These are phyloP conservation scores for Metschnikowia baotianmanensis DNA, from an alignment of 805 yeast genomes.

Conservation along the genomic window DNA sequence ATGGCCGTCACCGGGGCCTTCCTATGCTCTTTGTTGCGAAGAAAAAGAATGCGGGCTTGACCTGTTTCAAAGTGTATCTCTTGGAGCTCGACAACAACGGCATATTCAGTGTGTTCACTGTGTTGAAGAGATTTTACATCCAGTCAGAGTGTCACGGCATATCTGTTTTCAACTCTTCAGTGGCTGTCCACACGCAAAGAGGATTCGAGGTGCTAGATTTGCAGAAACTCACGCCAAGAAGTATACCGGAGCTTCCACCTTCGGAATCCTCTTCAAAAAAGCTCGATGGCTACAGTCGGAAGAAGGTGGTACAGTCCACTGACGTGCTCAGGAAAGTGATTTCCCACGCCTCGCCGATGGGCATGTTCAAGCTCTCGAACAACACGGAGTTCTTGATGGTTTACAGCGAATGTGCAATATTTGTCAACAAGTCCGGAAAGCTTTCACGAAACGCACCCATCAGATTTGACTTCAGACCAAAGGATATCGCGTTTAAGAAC, in stretches of 20 bases:
- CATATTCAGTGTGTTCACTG: conserved; percentile 37
- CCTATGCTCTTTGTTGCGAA: conserved; percentile 57
- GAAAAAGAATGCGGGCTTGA: conserved; percentile 45
- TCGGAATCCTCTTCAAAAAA: conserved; percentile 19
- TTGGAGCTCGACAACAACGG: conserved; percentile 57
- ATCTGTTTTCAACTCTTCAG: conserved; percentile 61
- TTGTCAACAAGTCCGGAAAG: conserved; percentile 57
- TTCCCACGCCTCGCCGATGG: conserved; percentile 51
- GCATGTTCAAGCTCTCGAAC: conserved; percentile 60
- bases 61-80: conserved; percentile 55
- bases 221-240: conserved; percentile 53
- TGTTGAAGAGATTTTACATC: conserved; percentile 45
- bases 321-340: conserved; percentile 36
- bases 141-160: conserved; percentile 59
- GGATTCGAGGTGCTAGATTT: conserved; percentile 67
- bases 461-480: conserved; percentile 42
- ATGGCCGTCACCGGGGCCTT: conserved; percentile 67
- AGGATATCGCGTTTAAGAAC: conserved; percentile 31
- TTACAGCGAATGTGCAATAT: conserved; percentile 69
- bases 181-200: conserved; percentile 63
- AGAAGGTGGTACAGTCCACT: conserved; percentile 25
- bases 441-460: conserved; percentile 45
- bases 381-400: conserved; percentile 56
- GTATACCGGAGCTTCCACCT: conserved; percentile 51
- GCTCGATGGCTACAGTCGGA: conserved; percentile 33